Conservation (phyloP, 1,284 basidiomycete species). For the Wallemia hederae region DNA sequence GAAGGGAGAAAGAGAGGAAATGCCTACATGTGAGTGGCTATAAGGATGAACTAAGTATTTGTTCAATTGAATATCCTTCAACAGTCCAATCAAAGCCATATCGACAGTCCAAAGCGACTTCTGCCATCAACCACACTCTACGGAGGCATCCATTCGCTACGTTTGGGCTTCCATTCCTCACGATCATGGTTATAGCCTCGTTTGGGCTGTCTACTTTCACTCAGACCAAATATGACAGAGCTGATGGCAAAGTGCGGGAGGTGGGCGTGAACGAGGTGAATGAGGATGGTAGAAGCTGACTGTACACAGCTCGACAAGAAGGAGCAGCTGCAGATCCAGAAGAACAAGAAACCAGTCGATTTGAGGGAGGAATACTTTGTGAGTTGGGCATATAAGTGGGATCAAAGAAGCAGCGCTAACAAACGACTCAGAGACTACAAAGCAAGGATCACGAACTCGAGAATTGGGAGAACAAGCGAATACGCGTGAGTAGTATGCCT, state of each 20-base stretch:
- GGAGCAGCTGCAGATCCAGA: constrained; percentile 50
- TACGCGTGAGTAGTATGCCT: background rate
- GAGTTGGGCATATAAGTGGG: too few species aligned
- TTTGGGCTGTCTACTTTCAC: constrained; percentile 60
- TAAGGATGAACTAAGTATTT: background rate
- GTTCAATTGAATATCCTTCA: background rate
- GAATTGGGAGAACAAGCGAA: constrained; percentile 1
- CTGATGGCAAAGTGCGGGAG: constrained; percentile 44
- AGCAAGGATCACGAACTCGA: background rate
- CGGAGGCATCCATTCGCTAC: constrained; percentile 20
- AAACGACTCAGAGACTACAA: background rate
- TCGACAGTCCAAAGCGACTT: constrained; percentile 10
- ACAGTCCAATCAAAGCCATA: constrained; percentile 1
- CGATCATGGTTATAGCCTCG: constrained; percentile 60
- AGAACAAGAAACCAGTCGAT: constrained; percentile 58
- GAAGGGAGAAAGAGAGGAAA: background rate
- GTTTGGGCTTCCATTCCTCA: constrained; percentile 66
- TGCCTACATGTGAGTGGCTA: background rate
- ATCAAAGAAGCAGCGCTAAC: too few species aligned
- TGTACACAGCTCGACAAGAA: constrained; percentile 37
- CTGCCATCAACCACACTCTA: constrained; percentile 9
- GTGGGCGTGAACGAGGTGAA: too few species aligned
- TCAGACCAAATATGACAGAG: constrained; percentile 67
- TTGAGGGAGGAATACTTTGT: constrained; percentile 88
- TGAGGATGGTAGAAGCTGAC: too few species aligned